Percentiles rank a stretch among this genome's conserved stretches.
Conservation (phyloP, 805 yeast species). For the Soucietia sequanensis region DNA sequence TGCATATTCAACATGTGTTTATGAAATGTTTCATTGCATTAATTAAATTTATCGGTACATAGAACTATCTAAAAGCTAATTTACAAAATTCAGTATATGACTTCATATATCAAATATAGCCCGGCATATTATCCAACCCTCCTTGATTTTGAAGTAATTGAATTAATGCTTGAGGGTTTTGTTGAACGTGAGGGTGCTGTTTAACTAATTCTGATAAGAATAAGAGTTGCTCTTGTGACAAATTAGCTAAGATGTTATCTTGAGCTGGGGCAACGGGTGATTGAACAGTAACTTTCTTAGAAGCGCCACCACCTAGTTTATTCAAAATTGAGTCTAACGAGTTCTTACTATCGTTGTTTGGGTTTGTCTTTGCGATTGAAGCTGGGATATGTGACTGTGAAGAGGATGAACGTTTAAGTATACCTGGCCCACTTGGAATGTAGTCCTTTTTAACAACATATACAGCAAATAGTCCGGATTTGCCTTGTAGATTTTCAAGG, state of each 20-base stretch:
- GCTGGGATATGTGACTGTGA: conserved; percentile 1
- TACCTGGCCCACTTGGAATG: conserved; percentile 21
- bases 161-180: conserved; percentile 10
- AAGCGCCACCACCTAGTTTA: conserved; percentile 18
- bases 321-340: conserved; percentile 24
- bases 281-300: not conserved
- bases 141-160: conserved; percentile 9
- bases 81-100: too few relatives aligned
- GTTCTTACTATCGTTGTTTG: conserved; percentile 3
- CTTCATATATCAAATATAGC: too few relatives aligned
- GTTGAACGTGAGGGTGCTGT: conserved; percentile 15
- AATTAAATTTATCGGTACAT: too few relatives aligned
- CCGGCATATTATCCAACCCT: too few relatives aligned
- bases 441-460: conserved; percentile 40
- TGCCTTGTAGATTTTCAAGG: conserved; percentile 10
- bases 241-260: not conserved
- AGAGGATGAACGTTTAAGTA: conserved; percentile 7
- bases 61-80: too few relatives aligned
- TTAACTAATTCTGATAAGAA: conserved; percentile 10
- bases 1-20: too few relatives aligned
- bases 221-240: conserved; percentile 10
- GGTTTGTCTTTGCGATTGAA: conserved; percentile 3
- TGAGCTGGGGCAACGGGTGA: conserved; percentile 1
- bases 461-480: conserved; percentile 30
- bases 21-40: too few relatives aligned